A percentile compares a stretch with the other conserved stretches of the same genome.
phyloP scores from a whole-genome alignment of 768 basidiomycete species.

The Royoungia palumana region DNA sequence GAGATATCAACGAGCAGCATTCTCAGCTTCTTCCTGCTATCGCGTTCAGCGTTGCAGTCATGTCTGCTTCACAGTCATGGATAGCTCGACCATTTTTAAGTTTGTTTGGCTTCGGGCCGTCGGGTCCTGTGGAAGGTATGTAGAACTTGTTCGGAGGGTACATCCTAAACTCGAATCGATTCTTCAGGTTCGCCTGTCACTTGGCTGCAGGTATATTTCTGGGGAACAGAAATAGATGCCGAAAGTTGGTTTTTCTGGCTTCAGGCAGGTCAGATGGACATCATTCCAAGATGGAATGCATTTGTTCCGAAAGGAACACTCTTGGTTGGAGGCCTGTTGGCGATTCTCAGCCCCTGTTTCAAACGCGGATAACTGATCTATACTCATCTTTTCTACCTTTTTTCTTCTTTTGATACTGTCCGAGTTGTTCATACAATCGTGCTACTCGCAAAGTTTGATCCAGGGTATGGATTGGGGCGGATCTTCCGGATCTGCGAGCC shows the following conservation, averaged over 20 bases:
- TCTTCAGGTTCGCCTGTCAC: conserved; percentile 14
- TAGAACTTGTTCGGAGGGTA: accelerated
- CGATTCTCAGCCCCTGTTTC: no score
- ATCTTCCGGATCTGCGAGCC: no score
- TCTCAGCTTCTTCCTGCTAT: conserved; percentile 5
- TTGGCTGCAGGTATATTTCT: conserved; percentile 6
- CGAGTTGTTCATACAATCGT: no score
- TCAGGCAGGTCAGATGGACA: conserved; percentile 12
- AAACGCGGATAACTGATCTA: no score
- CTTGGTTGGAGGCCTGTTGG: background rate
- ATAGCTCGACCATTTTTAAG: conserved; percentile 12
- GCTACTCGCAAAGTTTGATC: no score
- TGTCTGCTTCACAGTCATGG: conserved; percentile 15
- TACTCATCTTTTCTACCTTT: no score
- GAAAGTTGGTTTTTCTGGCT: conserved; percentile 13
- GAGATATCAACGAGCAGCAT: conserved; percentile 12
- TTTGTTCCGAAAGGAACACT: background rate
- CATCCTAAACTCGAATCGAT: background rate
- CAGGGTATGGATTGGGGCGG: no score
- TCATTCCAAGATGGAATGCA: conserved; percentile 3
- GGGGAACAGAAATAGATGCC: background rate
- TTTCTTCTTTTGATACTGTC: no score
- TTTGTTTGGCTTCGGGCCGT: conserved; percentile 15
- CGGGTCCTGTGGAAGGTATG: conserved; percentile 13
- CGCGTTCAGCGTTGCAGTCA: background rate